phyloP scores from a whole-genome alignment of 805 yeast species.

The Cyberlindnera sargentensis region DNA sequence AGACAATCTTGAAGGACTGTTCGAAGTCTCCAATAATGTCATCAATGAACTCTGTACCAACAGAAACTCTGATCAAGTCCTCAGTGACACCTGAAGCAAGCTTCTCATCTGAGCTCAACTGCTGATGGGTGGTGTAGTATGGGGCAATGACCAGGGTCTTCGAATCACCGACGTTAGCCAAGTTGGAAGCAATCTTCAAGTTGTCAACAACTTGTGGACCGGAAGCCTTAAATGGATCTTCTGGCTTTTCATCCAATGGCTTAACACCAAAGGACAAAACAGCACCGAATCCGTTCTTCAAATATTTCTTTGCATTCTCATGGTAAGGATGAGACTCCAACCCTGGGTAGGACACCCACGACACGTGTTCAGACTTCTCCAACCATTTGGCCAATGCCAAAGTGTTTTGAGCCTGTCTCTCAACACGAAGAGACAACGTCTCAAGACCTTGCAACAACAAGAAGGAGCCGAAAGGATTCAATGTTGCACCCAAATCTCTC shows the following conservation, averaged over 20 bases:
- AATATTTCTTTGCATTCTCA: slow-evolving; percentile 75
- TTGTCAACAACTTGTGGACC: slow-evolving; percentile 81
- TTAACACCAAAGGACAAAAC: slow-evolving; percentile 87
- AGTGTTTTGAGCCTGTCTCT: slow-evolving; percentile 84
- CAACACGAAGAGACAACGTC: slow-evolving; percentile 88
- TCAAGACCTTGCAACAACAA: slow-evolving; percentile 86
- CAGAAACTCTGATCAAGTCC: slow-evolving; percentile 81
- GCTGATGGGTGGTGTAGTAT: slow-evolving; percentile 93
- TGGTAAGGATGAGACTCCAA: slow-evolving; percentile 72
- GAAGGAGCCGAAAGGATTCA: slow-evolving; percentile 87
- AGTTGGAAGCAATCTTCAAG: slow-evolving; percentile 79
- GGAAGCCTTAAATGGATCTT: slow-evolving; percentile 61
- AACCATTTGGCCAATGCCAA: slow-evolving; percentile 71
- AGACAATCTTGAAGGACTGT: slow-evolving; percentile 69
- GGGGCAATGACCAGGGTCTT: slow-evolving; percentile 96
- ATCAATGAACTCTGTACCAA: slow-evolving; percentile 88
- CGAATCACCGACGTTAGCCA: slow-evolving; percentile 96
- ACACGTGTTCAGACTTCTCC: slow-evolving; percentile 64
- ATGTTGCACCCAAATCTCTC: slow-evolving; percentile 87
- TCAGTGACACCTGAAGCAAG: slow-evolving; percentile 78
- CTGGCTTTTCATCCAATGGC: slow-evolving; percentile 43
- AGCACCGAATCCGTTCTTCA: slow-evolving; percentile 77
- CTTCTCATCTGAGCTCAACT: slow-evolving; percentile 77
- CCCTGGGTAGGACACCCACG: slow-evolving; percentile 93
- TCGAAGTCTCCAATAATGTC: slow-evolving; percentile 87